Evolutionary conservation across 768 basidiomycete species (phyloP).

Genomic region (Mycena haematopus): DNA sequence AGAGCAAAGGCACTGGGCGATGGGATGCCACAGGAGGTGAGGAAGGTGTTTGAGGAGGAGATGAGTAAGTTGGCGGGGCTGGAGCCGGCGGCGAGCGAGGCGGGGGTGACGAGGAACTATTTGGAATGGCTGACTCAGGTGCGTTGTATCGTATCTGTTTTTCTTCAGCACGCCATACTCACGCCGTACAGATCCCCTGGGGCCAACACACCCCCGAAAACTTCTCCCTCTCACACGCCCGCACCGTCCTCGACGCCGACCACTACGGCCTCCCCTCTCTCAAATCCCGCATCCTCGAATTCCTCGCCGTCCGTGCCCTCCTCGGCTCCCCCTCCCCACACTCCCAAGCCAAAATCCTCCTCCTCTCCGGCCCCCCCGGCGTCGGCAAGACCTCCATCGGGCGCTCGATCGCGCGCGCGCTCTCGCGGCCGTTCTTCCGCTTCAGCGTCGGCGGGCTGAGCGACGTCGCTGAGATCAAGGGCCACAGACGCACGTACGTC

Average conservation of each 20-base stretch:
- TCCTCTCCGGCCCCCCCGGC: constrained; percentile 94
- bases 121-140: constrained; percentile 92
- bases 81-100: constrained; percentile 91
- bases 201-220: constrained; percentile 94
- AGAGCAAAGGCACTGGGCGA: constrained; percentile 72
- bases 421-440: constrained; percentile 92
- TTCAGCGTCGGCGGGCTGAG: constrained; percentile 97
- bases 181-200: constrained; percentile 93
- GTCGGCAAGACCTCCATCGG: constrained; percentile 98
- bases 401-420: constrained; percentile 90
- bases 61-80: constrained; percentile 87
- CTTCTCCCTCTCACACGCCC: constrained; percentile 84
- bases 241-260: constrained; percentile 88
- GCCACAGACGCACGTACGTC: constrained; percentile 96
- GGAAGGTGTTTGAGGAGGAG: constrained; percentile 97
- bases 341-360: constrained; percentile 97
- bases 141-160: constrained; percentile 12
- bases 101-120: constrained; percentile 94
- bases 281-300: constrained; percentile 93
- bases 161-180: constrained; percentile 9
- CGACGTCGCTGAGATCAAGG: constrained; percentile 99
- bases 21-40: constrained; percentile 83
- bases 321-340: constrained; percentile 63
- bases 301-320: constrained; percentile 93
- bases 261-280: constrained; percentile 93